phyloP scores from a whole-genome alignment of 441 rosid species.

The Cnidoscolus chayamansa region DNA sequence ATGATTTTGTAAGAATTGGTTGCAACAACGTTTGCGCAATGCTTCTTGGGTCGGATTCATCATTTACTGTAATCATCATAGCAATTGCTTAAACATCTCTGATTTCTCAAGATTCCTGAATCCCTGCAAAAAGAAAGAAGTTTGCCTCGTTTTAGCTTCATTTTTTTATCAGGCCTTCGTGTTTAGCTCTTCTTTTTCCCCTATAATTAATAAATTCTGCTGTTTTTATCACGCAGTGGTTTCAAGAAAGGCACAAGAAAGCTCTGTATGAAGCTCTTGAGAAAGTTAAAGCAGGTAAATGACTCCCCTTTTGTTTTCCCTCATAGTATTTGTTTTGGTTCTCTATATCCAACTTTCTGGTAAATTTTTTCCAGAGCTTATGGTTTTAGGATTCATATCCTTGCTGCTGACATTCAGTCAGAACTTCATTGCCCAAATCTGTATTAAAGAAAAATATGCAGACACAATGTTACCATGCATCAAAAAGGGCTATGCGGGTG shows the following conservation, averaged over 20 bases:
- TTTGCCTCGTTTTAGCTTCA: neutral
- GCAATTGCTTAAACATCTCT: too few relatives aligned
- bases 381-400: slow-evolving; percentile 96
- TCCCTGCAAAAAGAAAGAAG: too few relatives aligned
- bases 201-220: neutral
- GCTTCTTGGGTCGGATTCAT: too few relatives aligned
- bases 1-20: neutral
- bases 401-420: slow-evolving; percentile 75
- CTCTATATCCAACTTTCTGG: slow-evolving; percentile 1
- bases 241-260: slow-evolving; percentile 47
- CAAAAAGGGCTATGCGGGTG: neutral
- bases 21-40: neutral
- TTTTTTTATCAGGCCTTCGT: neutral
- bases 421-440: slow-evolving; percentile 58
- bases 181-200: neutral
- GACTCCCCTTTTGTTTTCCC: neutral
- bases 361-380: slow-evolving; percentile 57
- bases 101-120: too few relatives aligned
- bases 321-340: neutral
- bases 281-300: slow-evolving; percentile 71
- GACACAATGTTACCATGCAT: slow-evolving; percentile 81
- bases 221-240: slow-evolving; percentile 38
- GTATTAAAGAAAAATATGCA: slow-evolving; percentile 48
- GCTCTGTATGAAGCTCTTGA: slow-evolving; percentile 81
- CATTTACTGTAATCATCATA: too few relatives aligned